Base-by-base conservation (phyloP, 192 early-diverging fungal species). In the Bifiguratus adelaidae region DNA sequence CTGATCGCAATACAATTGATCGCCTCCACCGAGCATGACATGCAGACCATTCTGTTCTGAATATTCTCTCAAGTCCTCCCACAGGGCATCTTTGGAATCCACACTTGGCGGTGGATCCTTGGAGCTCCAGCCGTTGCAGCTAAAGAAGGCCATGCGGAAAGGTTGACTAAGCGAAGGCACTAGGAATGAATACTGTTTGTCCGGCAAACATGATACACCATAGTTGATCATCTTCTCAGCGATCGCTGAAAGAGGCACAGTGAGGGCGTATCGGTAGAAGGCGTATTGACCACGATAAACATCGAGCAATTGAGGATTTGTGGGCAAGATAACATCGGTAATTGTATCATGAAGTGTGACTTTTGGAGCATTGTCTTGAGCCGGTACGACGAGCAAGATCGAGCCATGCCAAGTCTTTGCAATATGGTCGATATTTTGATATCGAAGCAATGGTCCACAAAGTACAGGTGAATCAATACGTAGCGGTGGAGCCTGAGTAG, bases 51-150 rank as follows among this genome's bases (percentile, higher is more conserved):
- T 56, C 18, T 53, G 52, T 2, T 55, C 58, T 49, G 82, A 80
- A 55, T 79, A 73, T 19, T 62, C 65, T 52, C 81, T 42, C 11
- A 73, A 59, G 61, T 86, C 83, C 47, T 79, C 70, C 83, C 83
- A 86, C 28, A 86, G 53, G 4, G 76, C 76, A 28, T 58, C 65
- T 15, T 50, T 65, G 42, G 67, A 53, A 40, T 67, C 63, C 24
- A 66, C 47, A n/a, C 69, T 60, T 28, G 56, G 58, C 19, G 48
- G 38, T 3, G 69, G 59, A 50, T 76, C 70, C n/a, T n/a, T n/a
- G n/a, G n/a, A n/a, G 9, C 80, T 82, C 56, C 77, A 85, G 6
- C 83, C 83, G 48, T 85, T 85, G 60, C 83, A 85, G 23, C 73
- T 76, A 60, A 74, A 74, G 53, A 85, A 85, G 51, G 70, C 69